phyloP scores from a whole-genome alignment of 345 rosid genomes.

The Laguncularia racemosa region DNA sequence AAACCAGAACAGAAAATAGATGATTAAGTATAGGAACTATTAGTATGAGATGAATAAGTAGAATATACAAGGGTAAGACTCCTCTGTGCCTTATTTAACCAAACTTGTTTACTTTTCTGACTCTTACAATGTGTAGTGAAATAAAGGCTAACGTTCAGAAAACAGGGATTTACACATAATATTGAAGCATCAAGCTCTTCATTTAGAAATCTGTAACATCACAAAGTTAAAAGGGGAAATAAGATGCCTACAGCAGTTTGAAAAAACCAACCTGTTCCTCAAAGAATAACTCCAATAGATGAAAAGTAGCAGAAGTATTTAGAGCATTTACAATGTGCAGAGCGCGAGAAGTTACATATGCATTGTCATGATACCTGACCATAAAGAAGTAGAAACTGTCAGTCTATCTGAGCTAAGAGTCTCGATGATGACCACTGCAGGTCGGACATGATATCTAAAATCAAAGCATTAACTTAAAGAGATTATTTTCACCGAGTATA shows the following conservation, averaged over 20 bases:
- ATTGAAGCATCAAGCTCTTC: too few species aligned
- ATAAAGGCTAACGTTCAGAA: too few species aligned
- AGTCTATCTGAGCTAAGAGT: background rate
- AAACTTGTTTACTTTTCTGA: too few species aligned
- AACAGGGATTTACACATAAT: too few species aligned
- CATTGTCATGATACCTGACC: constrained; percentile 81
- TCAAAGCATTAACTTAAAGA: background rate
- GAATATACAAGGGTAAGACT: too few species aligned
- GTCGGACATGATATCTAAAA: background rate
- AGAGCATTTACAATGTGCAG: constrained; percentile 54
- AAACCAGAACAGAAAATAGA: background rate
- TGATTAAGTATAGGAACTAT: too few species aligned
- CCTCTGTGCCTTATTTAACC: too few species aligned
- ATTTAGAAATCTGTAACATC: too few species aligned
- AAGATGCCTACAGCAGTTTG: too few species aligned
- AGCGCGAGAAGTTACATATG: constrained; percentile 68
- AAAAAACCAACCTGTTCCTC: constrained; percentile 53
- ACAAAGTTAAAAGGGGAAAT: too few species aligned
- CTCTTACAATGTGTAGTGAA: too few species aligned
- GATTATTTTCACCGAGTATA: background rate
- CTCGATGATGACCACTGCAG: background rate
- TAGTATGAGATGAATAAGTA: too few species aligned
- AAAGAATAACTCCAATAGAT: constrained; percentile 58
- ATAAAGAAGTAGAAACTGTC: background rate
- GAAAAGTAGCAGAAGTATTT: constrained; percentile 53